phyloP scores from a whole-genome alignment of 2,329 filamentous ascomycete genomes.

The Cytospora paraplurivora region DNA sequence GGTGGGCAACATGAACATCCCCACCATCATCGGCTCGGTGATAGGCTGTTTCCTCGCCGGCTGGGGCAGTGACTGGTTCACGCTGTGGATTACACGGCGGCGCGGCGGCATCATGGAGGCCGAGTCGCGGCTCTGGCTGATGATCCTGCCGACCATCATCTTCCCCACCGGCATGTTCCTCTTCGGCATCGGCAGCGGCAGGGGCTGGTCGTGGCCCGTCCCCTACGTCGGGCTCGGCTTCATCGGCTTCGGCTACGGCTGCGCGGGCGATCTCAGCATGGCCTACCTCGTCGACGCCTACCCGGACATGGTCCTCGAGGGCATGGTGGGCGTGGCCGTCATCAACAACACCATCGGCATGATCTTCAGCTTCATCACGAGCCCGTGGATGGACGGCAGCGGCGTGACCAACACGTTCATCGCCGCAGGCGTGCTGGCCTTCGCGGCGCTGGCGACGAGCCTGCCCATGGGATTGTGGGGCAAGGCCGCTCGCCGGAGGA shows the following conservation, averaged over 20 bases:
- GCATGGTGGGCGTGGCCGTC: slow-evolving; percentile 52
- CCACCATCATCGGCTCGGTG: slow-evolving; percentile 36
- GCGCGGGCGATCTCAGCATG: slow-evolving; percentile 47
- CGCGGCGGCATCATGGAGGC: slow-evolving; percentile 38
- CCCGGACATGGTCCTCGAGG: slow-evolving; percentile 49
- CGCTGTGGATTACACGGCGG: slow-evolving; percentile 36
- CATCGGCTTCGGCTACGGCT: slow-evolving; percentile 46
- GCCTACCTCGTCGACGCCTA: slow-evolving; percentile 53
- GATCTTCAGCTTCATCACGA: slow-evolving; percentile 26
- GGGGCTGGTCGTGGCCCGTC: slow-evolving; percentile 46
- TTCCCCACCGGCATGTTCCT: slow-evolving; percentile 48
- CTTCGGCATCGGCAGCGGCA: slow-evolving; percentile 53
- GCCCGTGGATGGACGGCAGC: slow-evolving; percentile 27
- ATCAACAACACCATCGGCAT: slow-evolving; percentile 29
- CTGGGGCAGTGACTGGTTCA: slow-evolving; percentile 38
- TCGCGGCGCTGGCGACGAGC: slow-evolving; percentile 52
- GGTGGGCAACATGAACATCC: slow-evolving; percentile 36
- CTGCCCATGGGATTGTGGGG: slow-evolving; percentile 58
- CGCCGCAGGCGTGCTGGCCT: slow-evolving; percentile 52
- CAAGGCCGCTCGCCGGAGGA: slow-evolving; percentile 52
- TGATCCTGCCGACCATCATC: slow-evolving; percentile 41
- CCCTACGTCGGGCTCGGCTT: slow-evolving; percentile 50
- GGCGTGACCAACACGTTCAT: slow-evolving; percentile 25
- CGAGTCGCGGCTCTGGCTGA: slow-evolving; percentile 38
- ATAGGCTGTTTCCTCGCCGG: slow-evolving; percentile 35